Conservation (phyloP, 345 rosid species). For the Odontarrhena argentea region DNA sequence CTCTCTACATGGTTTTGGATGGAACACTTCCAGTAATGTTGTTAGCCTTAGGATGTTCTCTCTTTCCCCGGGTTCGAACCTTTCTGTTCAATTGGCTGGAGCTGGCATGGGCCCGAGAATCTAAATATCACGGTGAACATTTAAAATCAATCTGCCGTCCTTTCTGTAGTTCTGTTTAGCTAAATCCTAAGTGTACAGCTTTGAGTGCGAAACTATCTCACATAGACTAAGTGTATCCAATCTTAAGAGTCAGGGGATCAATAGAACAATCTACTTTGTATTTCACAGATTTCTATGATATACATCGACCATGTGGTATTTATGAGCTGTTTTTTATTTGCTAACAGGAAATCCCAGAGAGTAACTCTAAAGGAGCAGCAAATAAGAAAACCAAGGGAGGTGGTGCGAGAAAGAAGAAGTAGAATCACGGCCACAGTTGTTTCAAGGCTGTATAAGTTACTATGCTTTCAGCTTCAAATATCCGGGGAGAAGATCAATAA, state of each 20-base stretch:
- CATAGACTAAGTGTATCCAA: slow-evolving; percentile 9
- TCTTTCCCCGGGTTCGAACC: slow-evolving; percentile 44
- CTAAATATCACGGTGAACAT: slow-evolving; percentile 56
- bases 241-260: neutral
- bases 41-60: slow-evolving; percentile 50
- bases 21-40: slow-evolving; percentile 46
- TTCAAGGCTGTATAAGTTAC: slow-evolving; percentile 26
- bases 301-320: slow-evolving; percentile 10
- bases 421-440: slow-evolving; percentile 29
- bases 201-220: slow-evolving; percentile 11
- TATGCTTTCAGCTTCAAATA: slow-evolving; percentile 20
- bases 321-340: slow-evolving; percentile 25
- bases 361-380: slow-evolving; percentile 46
- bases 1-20: slow-evolving; percentile 50
- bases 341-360: slow-evolving; percentile 57
- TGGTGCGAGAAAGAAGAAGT: slow-evolving; percentile 70
- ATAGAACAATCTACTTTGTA: slow-evolving; percentile 2
- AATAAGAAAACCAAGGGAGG: slow-evolving; percentile 66
- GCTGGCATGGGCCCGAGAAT: slow-evolving; percentile 54
- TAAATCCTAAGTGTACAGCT: neutral
- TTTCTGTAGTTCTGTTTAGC: slow-evolving; percentile 2
- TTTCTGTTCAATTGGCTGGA: slow-evolving; percentile 43
- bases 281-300: slow-evolving; percentile 9
- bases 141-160: slow-evolving; percentile 30
- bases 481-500: slow-evolving; percentile 7